Conservation (phyloP, 1,284 basidiomycete genomes). For the Heimioporus retisporus region DNA sequence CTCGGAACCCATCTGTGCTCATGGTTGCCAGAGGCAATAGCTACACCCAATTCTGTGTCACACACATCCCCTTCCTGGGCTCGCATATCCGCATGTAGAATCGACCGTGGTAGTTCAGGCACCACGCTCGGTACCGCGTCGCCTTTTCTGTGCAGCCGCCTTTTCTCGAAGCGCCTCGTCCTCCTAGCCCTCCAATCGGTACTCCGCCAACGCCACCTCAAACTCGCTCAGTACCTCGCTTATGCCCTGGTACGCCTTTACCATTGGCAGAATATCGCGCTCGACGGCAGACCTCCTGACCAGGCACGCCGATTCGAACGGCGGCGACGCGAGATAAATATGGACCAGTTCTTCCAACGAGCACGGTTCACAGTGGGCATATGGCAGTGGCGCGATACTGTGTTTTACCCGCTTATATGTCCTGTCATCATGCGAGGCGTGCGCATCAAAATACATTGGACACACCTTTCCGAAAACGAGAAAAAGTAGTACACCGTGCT, state of each 20-base stretch:
- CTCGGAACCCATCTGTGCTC: too few relatives aligned
- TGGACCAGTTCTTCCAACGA: too few relatives aligned
- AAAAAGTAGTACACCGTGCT: slow-evolving; percentile 98
- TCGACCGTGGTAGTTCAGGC: slow-evolving; percentile 4
- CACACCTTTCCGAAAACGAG: slow-evolving; percentile 93
- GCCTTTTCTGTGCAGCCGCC: slow-evolving; percentile 77
- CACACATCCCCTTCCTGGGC: slow-evolving; percentile 41
- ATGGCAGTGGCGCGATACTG: slow-evolving; percentile 85
- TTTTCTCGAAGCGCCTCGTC: slow-evolving; percentile 92
- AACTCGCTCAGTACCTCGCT: slow-evolving; percentile 88
- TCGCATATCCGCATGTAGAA: slow-evolving; percentile 14
- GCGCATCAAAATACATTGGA: background rate
- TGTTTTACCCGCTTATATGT: slow-evolving; percentile 80
- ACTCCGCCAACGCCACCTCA: slow-evolving; percentile 85
- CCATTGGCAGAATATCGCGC: slow-evolving; percentile 89
- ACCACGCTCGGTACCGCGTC: slow-evolving; percentile 5
- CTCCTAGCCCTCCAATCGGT: slow-evolving; percentile 88
- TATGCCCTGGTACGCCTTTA: slow-evolving; percentile 86
- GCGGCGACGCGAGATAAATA: slow-evolving; percentile 39
- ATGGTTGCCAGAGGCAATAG: too few relatives aligned
- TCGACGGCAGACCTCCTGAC: slow-evolving; percentile 95
- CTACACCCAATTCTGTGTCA: background rate
- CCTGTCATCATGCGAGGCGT: slow-evolving; percentile 56
- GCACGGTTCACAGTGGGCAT: too few relatives aligned
- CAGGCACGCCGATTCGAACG: slow-evolving; percentile 97